phyloP scores from a whole-genome alignment of 2,329 filamentous ascomycete genomes.

The Paracoccidioides lutzii region DNA sequence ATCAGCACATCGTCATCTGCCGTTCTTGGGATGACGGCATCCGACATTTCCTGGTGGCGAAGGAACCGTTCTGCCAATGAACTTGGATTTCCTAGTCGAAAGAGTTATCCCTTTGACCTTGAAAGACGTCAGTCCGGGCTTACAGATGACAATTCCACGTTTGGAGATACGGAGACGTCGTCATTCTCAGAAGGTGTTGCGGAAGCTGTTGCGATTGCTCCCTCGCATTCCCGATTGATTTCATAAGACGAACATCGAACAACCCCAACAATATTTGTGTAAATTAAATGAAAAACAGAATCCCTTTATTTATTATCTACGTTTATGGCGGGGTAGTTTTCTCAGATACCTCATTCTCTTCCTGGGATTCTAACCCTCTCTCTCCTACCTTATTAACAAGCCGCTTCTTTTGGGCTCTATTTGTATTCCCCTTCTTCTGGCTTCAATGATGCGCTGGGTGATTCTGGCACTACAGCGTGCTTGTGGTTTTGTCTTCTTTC shows the following conservation, averaged over 20 bases:
- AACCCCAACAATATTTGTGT: too few relatives aligned
- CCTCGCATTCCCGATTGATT: neutral
- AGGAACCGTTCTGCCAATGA: slow-evolving; percentile 6
- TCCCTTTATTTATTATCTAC: too few relatives aligned
- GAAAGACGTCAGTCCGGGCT: slow-evolving; percentile 13
- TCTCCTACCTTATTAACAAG: too few relatives aligned
- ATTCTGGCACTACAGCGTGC: too few relatives aligned
- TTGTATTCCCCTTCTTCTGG: too few relatives aligned
- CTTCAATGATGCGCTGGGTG: too few relatives aligned
- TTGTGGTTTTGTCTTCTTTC: too few relatives aligned
- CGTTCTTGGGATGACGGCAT: slow-evolving; percentile 4
- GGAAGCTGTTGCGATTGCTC: neutral
- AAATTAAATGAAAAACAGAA: too few relatives aligned
- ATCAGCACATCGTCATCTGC: slow-evolving; percentile 10
- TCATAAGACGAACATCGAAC: neutral
- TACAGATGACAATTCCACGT: neutral
- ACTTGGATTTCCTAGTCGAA: slow-evolving; percentile 17
- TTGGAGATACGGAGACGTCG: neutral
- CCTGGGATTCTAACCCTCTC: too few relatives aligned
- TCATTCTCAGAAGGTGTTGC: neutral
- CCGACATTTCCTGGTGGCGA: slow-evolving; percentile 11
- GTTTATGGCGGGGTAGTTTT: too few relatives aligned
- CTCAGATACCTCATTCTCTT: too few relatives aligned
- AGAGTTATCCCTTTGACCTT: slow-evolving; percentile 25
- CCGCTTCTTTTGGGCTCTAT: too few relatives aligned